phyloP scores from a whole-genome alignment of 352 stramenopile species.

The Blastocystis sp. region DNA sequence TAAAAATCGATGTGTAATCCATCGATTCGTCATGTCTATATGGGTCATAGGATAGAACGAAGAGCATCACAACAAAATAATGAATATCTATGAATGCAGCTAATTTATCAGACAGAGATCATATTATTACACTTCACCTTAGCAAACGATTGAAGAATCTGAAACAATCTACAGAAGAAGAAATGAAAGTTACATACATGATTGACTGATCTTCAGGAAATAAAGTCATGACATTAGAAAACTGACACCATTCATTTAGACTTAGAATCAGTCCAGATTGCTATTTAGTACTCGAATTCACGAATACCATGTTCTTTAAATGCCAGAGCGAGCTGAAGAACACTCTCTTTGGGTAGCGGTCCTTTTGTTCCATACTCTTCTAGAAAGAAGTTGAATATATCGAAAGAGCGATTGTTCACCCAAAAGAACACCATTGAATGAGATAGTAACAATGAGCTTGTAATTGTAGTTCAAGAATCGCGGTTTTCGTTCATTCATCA shows the following conservation, averaged over 20 bases:
- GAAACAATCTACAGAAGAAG: conserved; percentile 5
- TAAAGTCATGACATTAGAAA: neutral
- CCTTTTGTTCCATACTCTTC: neutral
- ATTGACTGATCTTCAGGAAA: conserved; percentile 7
- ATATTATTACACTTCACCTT: neutral
- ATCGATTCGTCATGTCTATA: neutral
- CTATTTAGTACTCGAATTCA: neutral
- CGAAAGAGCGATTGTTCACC: neutral
- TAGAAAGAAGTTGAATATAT: neutral
- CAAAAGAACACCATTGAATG: too few species aligned
- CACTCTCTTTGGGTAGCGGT: neutral
- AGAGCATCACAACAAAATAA: conserved; percentile 3
- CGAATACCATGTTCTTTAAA: neutral
- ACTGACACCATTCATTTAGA: conserved; percentile 21
- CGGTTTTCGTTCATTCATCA: too few species aligned
- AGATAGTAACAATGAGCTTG: too few species aligned
- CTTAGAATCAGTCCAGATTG: neutral
- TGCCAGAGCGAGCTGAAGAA: neutral
- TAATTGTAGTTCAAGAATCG: too few species aligned
- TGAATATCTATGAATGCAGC: neutral
- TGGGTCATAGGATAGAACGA: neutral
- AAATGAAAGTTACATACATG: neutral
- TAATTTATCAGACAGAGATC: neutral
- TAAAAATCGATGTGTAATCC: neutral
- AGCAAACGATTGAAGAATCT: conserved; percentile 10